Evolutionary conservation across 441 rosid species (phyloP), one percentile per base, ranked within the genome.

Genomic region (Adansonia madagascariensis): DNA sequence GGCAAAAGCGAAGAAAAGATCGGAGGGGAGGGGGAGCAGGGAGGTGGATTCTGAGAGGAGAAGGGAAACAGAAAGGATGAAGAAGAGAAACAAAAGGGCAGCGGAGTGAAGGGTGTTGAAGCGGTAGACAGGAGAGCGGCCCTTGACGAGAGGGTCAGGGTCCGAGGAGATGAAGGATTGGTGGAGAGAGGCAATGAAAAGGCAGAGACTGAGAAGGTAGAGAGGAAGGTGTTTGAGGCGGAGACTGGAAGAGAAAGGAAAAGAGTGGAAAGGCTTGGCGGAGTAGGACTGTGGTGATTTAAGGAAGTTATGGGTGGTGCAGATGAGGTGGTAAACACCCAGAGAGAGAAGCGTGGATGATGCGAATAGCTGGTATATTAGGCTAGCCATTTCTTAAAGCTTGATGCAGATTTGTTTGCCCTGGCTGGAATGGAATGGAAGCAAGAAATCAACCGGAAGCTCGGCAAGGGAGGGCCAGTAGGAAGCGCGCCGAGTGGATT

Each of bases 61-160:
- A 60, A 88, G 85, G 76, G 88, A 65, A 52, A 87, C 49, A 63
- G 94, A 75, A 80, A 96, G 86, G 73, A 94, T 20, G 78, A 94
- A 77, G 85, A 93, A 90, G 85, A 96, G 98, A 86, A 96, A 82
- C 81, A 87, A 79, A 6, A 97, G 87, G 57, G 94, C 90, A 70
- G 97, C 92, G 75, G 92, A 88, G 24, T 90, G 91, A 78, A 94
- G 98, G 71, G 98, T 85, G 74, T 89, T 78, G 87, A 94, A 92
- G 82, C 81, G 88, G 83, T 93, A 97, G 77, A 97, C 97, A n/a
- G 98, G 93, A 24, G 97, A 86, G 68, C 88, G 83, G 60, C 98
- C 98, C 79, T 88, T 90, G 75, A 92, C 81, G 76, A 94, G 97
- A 9, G 98, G 99, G 75, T 94, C 98, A 69, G 94, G 81, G 80